These are phyloP conservation scores for Corymbia maculata DNA, from an alignment of 345 rosid species.

Conservation along the genomic window DNA sequence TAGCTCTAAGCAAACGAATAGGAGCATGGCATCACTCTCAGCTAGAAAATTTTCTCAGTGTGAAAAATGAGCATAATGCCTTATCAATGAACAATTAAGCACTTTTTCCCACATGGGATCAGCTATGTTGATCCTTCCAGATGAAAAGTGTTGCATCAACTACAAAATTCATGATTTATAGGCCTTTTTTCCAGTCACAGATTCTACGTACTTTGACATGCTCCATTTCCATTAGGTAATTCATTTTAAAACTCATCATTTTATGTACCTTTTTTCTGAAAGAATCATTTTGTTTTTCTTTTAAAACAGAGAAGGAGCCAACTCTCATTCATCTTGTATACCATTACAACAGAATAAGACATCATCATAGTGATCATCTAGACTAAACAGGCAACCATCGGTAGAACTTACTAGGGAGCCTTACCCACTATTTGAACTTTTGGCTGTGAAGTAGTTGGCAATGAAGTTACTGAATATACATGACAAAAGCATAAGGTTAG, in stretches of 20 bases:
- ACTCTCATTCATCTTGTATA: not conserved
- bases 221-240: not conserved
- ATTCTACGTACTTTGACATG: not conserved
- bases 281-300: not conserved
- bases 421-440: conserved; percentile 27
- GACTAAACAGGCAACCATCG: not conserved
- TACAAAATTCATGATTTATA: not conserved
- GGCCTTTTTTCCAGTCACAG: not conserved
- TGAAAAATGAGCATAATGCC: not conserved
- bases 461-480: conserved; percentile 38
- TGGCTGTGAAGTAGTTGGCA: conserved; percentile 49
- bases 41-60: not conserved
- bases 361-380: not conserved
- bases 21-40: not conserved
- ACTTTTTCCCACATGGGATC: not conserved
- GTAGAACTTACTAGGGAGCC: not conserved
- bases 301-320: not conserved
- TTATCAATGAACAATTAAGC: not conserved
- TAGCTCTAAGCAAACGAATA: not conserved
- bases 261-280: not conserved
- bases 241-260: not conserved
- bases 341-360: not conserved
- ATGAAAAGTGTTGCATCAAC: not conserved
- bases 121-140: not conserved
- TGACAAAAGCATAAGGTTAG: not conserved